phyloP scores from a whole-genome alignment of 257 asterid genomes.

The Nicotiana obtusifolia region DNA sequence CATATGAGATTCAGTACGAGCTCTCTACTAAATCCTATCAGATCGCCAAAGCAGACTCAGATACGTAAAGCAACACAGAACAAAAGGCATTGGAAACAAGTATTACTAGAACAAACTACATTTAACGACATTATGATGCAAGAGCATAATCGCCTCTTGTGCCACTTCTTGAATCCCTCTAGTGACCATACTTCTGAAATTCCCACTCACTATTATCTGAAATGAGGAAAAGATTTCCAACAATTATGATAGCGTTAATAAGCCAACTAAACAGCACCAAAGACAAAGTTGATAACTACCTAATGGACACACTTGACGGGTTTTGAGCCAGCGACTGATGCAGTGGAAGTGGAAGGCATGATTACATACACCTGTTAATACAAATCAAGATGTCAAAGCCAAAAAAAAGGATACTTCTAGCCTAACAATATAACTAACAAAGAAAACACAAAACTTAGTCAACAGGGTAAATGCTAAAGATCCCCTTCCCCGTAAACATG shows the following conservation, averaged over 20 bases:
- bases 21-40: not conserved
- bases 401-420: not conserved
- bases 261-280: not conserved
- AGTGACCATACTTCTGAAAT: slow-evolving; percentile 4
- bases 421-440: not conserved
- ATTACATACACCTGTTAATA: slow-evolving; percentile 9
- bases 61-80: not conserved
- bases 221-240: not conserved
- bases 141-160: not conserved
- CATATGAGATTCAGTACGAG: not conserved
- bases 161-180: not conserved
- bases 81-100: not conserved
- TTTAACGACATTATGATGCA: not conserved
- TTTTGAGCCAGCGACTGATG: slow-evolving; percentile 18
- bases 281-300: not conserved
- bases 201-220: slow-evolving; percentile 10
- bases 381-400: not conserved
- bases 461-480: not conserved
- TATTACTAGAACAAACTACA: not conserved
- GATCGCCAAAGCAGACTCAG: not conserved
- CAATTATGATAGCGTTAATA: not conserved
- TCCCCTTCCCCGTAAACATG: not conserved
- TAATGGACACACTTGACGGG: slow-evolving; percentile 16
- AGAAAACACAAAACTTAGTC: not conserved
- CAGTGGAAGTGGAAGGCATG: slow-evolving; percentile 24